Evolutionary conservation across 1,284 basidiomycete species (phyloP), one percentile per base, ranked within the genome.

Genomic region (Trametes versicolor): DNA sequence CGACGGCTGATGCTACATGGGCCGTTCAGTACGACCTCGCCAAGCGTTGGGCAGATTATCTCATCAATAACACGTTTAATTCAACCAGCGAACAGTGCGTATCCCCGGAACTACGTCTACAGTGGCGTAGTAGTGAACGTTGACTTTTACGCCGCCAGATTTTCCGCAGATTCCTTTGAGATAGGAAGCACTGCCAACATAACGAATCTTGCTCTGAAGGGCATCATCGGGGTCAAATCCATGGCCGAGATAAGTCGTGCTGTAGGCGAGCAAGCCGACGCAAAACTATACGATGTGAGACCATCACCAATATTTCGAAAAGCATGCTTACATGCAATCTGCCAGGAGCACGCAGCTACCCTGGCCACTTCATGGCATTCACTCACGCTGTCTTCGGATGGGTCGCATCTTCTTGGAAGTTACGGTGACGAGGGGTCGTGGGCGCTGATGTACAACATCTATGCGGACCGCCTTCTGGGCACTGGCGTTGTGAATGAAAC

Each of bases 171-270:
- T 84, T n/a, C n/a, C n/a, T 87, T 37, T 88, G 88, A 4, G 77
- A 83, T 13, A 77, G 89, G 15, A 61, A 67, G 39, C 37, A 60
- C 25, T 19, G 85, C 86, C 34, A 92, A 92, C 72, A 88, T 91
- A 75, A 91, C 90, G 10, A 91, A 93, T 70, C 81, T 91, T n/a
- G 90, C 89, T 1, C 87, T 92, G 78, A 92, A 92, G 49, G 70
- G 89, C 10, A 89, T 90, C 63, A 77, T 89, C 56, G 89, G 88
- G 23, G 90, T 92, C 71, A 83, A 82, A 66, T 87, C 82, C 17
- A 90, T 91, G 87, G 79, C 85, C 1, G 78, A 85, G 60, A 87
- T 90, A 45, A 80, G 81, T 2, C 70, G 75, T 2, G 71, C 85
- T 23, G 69, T 89, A 15, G 87, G 86, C 0, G 76, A 88, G 61